These are phyloP conservation scores for Stemphylium beticola DNA, from an alignment of 2,329 filamentous ascomycete genomes.

Conservation along the genomic window DNA sequence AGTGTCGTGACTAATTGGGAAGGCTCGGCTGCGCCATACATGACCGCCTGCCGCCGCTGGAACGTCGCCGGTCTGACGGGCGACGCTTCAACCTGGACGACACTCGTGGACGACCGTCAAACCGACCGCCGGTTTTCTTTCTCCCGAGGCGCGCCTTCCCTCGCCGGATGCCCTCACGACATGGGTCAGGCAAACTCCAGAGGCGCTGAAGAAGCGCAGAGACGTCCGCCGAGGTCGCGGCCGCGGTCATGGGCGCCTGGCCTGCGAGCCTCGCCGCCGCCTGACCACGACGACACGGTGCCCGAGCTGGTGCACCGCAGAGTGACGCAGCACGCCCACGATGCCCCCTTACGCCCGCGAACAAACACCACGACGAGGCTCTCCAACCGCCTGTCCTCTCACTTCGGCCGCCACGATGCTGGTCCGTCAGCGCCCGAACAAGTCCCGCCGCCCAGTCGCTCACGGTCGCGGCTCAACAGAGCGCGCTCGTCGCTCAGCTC, in stretches of 20 bases:
- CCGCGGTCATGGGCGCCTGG: conserved; percentile 44
- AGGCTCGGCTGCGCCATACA: conserved; percentile 19
- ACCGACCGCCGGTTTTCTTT: conserved; percentile 2
- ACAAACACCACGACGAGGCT: conserved; percentile 38
- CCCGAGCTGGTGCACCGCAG: conserved; percentile 28
- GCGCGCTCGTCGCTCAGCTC: conserved; percentile 48
- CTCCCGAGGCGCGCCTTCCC: conserved; percentile 26
- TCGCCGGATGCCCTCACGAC: conserved; percentile 34
- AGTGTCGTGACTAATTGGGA: conserved; percentile 7
- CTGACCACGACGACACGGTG: conserved; percentile 19
- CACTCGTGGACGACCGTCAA: neutral
- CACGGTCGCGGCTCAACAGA: conserved; percentile 42
- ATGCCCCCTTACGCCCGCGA: conserved; percentile 24
- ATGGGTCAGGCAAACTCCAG: conserved; percentile 51
- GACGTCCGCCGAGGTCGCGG: conserved; percentile 36
- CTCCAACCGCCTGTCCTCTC: conserved; percentile 40
- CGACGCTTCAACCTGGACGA: conserved; percentile 12
- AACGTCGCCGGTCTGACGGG: conserved; percentile 14
- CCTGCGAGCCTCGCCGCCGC: conserved; percentile 24
- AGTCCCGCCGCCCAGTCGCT: conserved; percentile 24
- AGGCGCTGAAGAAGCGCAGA: conserved; percentile 28
- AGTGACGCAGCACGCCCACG: neutral
- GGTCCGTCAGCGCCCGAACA: conserved; percentile 31
- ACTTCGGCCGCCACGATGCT: conserved; percentile 39
- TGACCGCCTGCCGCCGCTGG: conserved; percentile 8